Evolutionary conservation across 2,329 filamentous ascomycete genomes (phyloP).

Genomic region (Fusarium globosum): DNA sequence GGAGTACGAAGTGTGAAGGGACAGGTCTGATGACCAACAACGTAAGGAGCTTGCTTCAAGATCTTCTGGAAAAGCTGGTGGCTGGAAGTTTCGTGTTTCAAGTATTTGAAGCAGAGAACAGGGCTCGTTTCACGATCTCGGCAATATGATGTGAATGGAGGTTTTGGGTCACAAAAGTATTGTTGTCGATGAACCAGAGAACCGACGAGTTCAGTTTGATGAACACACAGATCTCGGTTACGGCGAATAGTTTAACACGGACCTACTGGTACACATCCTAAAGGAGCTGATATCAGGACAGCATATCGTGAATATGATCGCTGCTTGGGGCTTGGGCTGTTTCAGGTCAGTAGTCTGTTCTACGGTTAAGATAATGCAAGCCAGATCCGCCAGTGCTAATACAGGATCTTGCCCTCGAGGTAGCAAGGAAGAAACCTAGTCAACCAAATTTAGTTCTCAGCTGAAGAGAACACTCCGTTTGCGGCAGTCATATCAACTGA

Average conservation of each 20-base stretch:
- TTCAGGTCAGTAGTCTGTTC: conserved; percentile 39
- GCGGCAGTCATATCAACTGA: conserved; percentile 9
- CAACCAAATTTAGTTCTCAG: conserved; percentile 6
- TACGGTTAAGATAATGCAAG: conserved; percentile 24
- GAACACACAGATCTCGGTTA: conserved; percentile 10
- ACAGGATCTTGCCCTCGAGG: conserved; percentile 3
- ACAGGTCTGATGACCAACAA: conserved; percentile 16
- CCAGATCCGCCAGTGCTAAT: conserved; percentile 29
- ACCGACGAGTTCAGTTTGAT: neutral
- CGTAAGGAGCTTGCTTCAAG: conserved; percentile 31
- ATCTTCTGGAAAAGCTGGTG: conserved; percentile 44
- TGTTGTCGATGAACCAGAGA: neutral
- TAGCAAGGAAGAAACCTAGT: conserved; percentile 2
- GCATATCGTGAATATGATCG: conserved; percentile 29
- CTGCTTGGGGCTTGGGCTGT: conserved; percentile 19
- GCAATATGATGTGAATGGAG: conserved; percentile 27
- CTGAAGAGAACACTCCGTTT: neutral
- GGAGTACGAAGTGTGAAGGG: conserved; percentile 18
- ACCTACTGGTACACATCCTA: conserved; percentile 8
- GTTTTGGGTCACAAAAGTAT: neutral
- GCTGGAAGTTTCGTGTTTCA: conserved; percentile 41
- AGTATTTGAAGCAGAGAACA: conserved; percentile 34
- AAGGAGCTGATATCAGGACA: conserved; percentile 17
- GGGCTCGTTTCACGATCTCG: conserved; percentile 36
- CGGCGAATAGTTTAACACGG: conserved; percentile 19